A percentile compares a stretch with the other conserved stretches of the same genome.
These are phyloP conservation scores for Verbena officinalis DNA, from an alignment of 257 asterid species.

Conservation along the genomic window DNA sequence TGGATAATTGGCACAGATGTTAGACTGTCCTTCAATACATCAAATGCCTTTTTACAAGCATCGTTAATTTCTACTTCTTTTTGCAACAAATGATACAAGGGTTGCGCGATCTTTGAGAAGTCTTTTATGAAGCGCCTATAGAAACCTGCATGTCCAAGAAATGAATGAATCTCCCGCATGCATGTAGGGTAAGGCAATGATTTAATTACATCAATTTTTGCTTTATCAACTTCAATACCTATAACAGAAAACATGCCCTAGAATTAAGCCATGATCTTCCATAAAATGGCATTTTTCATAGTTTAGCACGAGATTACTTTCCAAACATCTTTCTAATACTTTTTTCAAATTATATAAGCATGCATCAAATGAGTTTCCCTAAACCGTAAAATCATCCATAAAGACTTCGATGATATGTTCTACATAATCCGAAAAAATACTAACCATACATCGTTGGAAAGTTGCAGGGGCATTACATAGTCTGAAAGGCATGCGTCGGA, in stretches of 20 bases:
- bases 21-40: background rate
- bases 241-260: too few species aligned
- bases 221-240: background rate
- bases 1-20: background rate
- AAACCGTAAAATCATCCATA: too few species aligned
- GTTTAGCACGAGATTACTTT: background rate
- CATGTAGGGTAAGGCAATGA: background rate
- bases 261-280: too few species aligned
- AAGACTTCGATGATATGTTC: background rate
- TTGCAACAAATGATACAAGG: too few species aligned
- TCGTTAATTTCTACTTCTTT: too few species aligned
- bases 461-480: too few species aligned
- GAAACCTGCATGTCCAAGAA: too few species aligned
- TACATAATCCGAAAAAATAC: constrained; percentile 1
- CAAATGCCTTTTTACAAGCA: background rate
- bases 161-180: too few species aligned
- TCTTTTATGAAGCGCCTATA: too few species aligned
- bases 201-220: background rate
- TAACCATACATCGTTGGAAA: constrained; percentile 1
- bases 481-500: background rate
- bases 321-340: background rate
- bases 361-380: constrained; percentile 7
- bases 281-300: constrained; percentile 15
- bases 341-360: constrained; percentile 10
- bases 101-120: background rate